Percentiles rank a stretch among this genome's conserved stretches.
These are phyloP conservation scores for Aurantiochytrium sp. DNA, from an alignment of 108 stramenopile species.

Conservation along the genomic window DNA sequence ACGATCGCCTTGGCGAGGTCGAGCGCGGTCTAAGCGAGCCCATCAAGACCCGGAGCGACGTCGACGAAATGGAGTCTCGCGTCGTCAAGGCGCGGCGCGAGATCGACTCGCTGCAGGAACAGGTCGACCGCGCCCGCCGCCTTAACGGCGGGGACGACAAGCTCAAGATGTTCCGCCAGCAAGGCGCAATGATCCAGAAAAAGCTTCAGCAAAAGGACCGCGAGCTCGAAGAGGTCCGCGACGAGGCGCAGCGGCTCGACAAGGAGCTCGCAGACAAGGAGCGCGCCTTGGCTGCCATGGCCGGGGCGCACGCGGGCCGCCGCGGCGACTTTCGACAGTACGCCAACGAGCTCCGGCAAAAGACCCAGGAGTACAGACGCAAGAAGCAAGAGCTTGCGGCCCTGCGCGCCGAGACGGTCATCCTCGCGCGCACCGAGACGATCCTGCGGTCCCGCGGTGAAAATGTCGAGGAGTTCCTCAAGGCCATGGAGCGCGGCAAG, in stretches of 20 bases:
- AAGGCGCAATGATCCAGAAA: slow-evolving; percentile 45
- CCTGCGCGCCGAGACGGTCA: slow-evolving; percentile 51
- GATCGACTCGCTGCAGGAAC: slow-evolving; percentile 36
- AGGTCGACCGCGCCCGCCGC: slow-evolving; percentile 33
- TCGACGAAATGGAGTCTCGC: slow-evolving; percentile 42
- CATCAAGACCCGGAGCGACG: slow-evolving; percentile 42
- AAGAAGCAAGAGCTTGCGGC: slow-evolving; percentile 43
- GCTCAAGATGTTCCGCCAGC: slow-evolving; percentile 43
- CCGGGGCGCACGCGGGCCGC: slow-evolving; percentile 29
- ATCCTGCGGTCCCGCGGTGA: slow-evolving; percentile 49
- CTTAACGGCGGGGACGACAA: slow-evolving; percentile 36
- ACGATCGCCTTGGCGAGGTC: slow-evolving; percentile 35
- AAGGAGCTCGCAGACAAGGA: slow-evolving; percentile 48
- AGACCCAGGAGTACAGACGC: slow-evolving; percentile 42
- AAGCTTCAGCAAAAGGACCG: slow-evolving; percentile 45
- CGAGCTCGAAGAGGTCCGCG: slow-evolving; percentile 48
- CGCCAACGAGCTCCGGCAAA: slow-evolving; percentile 45
- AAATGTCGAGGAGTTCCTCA: slow-evolving; percentile 58
- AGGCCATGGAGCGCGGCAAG: slow-evolving; percentile 59
- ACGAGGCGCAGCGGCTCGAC: slow-evolving; percentile 38
- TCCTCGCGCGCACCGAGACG: slow-evolving; percentile 51
- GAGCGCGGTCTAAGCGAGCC: slow-evolving; percentile 49
- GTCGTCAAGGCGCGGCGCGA: slow-evolving; percentile 44
- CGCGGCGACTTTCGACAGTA: slow-evolving; percentile 45
- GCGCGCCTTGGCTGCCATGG: background rate